Conservation (phyloP, 2,329 filamentous ascomycete species). For the Helotiales sp. region DNA sequence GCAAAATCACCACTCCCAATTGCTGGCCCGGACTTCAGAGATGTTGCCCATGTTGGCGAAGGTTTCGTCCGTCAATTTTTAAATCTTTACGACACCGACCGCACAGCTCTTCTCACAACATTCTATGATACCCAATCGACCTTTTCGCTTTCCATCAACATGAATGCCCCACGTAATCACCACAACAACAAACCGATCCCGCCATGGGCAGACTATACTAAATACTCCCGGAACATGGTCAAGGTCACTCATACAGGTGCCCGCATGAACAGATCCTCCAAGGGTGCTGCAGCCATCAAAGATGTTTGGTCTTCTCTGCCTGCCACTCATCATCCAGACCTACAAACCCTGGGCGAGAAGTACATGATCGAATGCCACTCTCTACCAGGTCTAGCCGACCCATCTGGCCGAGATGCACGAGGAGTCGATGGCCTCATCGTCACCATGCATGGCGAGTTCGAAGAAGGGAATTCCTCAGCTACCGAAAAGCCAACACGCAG, state of each 20-base stretch:
- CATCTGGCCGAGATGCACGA: constrained; percentile 57
- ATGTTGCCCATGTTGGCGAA: constrained; percentile 73
- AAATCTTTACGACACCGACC: constrained; percentile 69
- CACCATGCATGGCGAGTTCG: constrained; percentile 80
- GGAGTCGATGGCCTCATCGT: constrained; percentile 79
- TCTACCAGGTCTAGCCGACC: constrained; percentile 70
- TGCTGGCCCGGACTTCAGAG: constrained; percentile 68
- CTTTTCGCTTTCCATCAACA: constrained; percentile 76
- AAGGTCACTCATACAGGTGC: constrained; percentile 63
- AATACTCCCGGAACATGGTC: constrained; percentile 74
- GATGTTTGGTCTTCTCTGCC: constrained; percentile 71
- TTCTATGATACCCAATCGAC: constrained; percentile 76
- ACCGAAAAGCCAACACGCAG: constrained; percentile 65
- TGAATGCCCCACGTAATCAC: constrained; percentile 51
- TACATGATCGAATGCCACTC: constrained; percentile 84
- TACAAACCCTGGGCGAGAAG: constrained; percentile 65
- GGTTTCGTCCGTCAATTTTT: constrained; percentile 77
- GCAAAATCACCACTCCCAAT: constrained; percentile 60
- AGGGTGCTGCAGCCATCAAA: constrained; percentile 63
- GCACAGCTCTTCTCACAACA: constrained; percentile 58
- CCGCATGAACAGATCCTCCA: constrained; percentile 65
- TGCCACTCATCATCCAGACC: constrained; percentile 70
- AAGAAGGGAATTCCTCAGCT: constrained; percentile 64
- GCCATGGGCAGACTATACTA: constrained; percentile 75
- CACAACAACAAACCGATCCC: constrained; percentile 43